Percentiles rank a stretch among this genome's conserved stretches.
Evolutionary conservation across 140 eudicot genomes (phyloP).

Genomic region (Senecio squalidus): DNA sequence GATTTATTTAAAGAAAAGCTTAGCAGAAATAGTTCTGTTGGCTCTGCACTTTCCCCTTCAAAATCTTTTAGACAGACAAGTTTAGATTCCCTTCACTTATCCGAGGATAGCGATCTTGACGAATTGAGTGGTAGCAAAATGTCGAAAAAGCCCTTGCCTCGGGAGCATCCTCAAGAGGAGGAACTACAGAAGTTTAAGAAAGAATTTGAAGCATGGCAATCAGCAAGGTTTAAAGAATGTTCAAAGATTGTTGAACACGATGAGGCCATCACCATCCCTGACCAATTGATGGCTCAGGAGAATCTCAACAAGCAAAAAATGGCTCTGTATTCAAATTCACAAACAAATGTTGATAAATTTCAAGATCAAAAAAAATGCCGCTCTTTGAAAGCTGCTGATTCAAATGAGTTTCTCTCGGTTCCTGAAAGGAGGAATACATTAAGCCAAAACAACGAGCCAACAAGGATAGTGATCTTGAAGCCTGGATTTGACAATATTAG

Average conservation of each 20-base stretch:
- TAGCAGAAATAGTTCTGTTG: constrained; percentile 37
- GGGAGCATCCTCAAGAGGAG: constrained; percentile 98
- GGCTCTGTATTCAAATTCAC: constrained; percentile 47
- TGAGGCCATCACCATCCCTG: constrained; percentile 23
- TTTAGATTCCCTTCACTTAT: constrained; percentile 29
- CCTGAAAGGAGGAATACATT: constrained; percentile 22
- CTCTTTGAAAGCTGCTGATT: constrained; percentile 22
- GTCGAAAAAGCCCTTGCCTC: constrained; percentile 43
- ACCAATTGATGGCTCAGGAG: constrained; percentile 74
- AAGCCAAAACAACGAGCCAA: constrained; percentile 49
- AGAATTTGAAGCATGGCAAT: constrained; percentile 95
- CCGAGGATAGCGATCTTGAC: constrained; percentile 31
- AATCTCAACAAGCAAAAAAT: constrained; percentile 74
- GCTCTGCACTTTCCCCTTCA: constrained; percentile 27
- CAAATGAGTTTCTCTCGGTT: constrained; percentile 17
- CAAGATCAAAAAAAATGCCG: constrained; percentile 21
- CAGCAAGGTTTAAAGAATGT: constrained; percentile 79
- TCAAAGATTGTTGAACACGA: constrained; percentile 51
- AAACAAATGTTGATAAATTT: constrained; percentile 21
- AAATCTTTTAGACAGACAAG: constrained; percentile 28
- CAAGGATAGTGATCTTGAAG: constrained; percentile 68
- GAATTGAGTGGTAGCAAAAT: constrained; percentile 33
- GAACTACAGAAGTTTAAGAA: constrained; percentile 90
- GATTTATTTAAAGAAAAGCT: constrained; percentile 30
- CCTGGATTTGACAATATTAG: constrained; percentile 64